phyloP scores from a whole-genome alignment of 768 basidiomycete genomes.

The Podaxis sp. region DNA sequence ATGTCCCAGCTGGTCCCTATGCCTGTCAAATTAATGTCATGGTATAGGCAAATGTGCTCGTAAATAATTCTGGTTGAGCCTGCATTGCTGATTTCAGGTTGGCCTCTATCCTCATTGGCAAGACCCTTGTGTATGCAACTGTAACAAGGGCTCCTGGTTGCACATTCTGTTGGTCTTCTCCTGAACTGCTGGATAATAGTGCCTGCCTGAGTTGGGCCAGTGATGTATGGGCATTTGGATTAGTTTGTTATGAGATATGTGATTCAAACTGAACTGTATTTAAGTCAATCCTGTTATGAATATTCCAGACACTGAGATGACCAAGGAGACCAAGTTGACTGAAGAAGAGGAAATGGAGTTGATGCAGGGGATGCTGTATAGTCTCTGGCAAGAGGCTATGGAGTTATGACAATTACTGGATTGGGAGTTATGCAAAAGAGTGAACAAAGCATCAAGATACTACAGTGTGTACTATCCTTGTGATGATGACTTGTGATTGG shows the following conservation, averaged over 20 bases:
- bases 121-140: background rate
- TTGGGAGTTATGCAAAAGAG: too few relatives aligned
- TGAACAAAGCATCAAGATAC: too few relatives aligned
- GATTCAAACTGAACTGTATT: too few relatives aligned
- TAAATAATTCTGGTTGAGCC: background rate
- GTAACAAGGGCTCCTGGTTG: background rate
- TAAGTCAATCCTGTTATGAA: too few relatives aligned
- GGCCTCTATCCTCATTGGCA: background rate
- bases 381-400: too few relatives aligned
- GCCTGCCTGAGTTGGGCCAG: background rate
- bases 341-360: too few relatives aligned
- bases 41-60: conserved; percentile 2
- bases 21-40: background rate
- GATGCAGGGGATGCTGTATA: too few relatives aligned
- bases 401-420: too few relatives aligned
- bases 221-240: background rate
- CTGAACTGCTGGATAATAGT: background rate
- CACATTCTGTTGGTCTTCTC: background rate
- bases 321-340: too few relatives aligned
- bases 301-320: too few relatives aligned
- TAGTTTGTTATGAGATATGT: background rate
- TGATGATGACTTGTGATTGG: too few relatives aligned
- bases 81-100: background rate
- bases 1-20: background rate
- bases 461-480: too few relatives aligned